Evolutionary conservation across 495 filamentous ascomycete species (phyloP), one percentile per base, ranked within the genome.

Genomic region (Neurospora sp.): DNA sequence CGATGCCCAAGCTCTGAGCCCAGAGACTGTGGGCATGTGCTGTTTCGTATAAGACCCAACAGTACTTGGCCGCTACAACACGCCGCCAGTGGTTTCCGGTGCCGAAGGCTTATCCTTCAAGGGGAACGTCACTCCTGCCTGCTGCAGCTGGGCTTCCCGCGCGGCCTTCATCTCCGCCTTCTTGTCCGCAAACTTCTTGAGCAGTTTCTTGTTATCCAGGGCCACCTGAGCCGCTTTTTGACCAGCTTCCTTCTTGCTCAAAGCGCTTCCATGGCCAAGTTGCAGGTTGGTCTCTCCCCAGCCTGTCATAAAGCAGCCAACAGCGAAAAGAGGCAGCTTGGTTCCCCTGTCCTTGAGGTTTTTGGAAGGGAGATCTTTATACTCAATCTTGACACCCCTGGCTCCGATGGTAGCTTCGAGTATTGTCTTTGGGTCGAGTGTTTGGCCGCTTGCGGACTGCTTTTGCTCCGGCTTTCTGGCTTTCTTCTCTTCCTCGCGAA

Each of bases 241-340:
- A 3, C 92, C 92, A 10, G 93, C 94, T 69, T 91, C 90, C 70
- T 86, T 88, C 80, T 95, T 96, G 69, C 86, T 91, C 59, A 85
- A 78, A 7, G 90, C 94, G 37, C 84, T 85, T 18, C 93, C 94
- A 41, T 83, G 86, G 0, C 92, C 93, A 8, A 97, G 79, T 77
- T 86, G 82, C 76, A 86, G 82, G 45, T 88, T 84, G 22, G 83
- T 82, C 83, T 90, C 91, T 18, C 93, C 92, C 85, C 90, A 93
- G 1, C 93, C 93, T 8, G 87, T 87, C 22, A 94, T 81, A 79
- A 89, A 93, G 1, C 90, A 88, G 0, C 88, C 92, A n/a, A 96
- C 85, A 1, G 82, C 82, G 75, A 86, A 92, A 71, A 89, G 89
- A 6, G 82, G 85, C 22, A 90, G 82, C 22, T 86, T 87, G 1